Conservation (phyloP, 2,329 filamentous ascomycete species). For the Aspergillus sergii region DNA sequence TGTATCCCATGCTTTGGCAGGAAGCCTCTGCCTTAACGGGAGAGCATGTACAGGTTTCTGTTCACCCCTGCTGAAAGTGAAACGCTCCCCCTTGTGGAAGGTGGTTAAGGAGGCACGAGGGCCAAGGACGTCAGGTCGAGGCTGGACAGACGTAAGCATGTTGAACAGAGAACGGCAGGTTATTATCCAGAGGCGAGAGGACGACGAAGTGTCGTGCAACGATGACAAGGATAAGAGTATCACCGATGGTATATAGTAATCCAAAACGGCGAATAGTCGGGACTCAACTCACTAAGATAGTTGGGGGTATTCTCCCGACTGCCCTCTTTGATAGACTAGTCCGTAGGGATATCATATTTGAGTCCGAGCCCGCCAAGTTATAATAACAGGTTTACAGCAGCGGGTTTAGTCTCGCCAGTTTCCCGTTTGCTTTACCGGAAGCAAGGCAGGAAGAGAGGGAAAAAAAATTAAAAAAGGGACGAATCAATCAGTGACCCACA, state of each 20-base stretch:
- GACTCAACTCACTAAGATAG: constrained; percentile 14
- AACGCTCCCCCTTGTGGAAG: constrained; percentile 7
- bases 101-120: constrained; percentile 21
- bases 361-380: constrained; percentile 6
- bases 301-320: constrained; percentile 5
- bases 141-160: constrained; percentile 31
- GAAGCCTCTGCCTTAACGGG: constrained; percentile 29
- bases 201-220: not conserved
- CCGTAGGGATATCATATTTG: constrained; percentile 12
- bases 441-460: constrained; percentile 4
- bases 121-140: constrained; percentile 19
- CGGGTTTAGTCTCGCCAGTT: constrained; percentile 6
- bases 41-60: constrained; percentile 2
- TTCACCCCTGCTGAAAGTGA: constrained; percentile 10
- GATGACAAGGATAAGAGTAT: not conserved
- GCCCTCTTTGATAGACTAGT: constrained; percentile 14
- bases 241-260: not conserved
- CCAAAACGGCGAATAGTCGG: not conserved
- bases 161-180: constrained; percentile 10
- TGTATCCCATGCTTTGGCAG: constrained; percentile 57
- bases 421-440: constrained; percentile 16
- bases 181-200: not conserved
- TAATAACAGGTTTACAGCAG: not conserved
- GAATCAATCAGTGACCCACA: constrained; percentile 11
- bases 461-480: not conserved